Evolutionary conservation across 768 basidiomycete species (phyloP).

Genomic region (Boletus rufocinnamomeus): DNA sequence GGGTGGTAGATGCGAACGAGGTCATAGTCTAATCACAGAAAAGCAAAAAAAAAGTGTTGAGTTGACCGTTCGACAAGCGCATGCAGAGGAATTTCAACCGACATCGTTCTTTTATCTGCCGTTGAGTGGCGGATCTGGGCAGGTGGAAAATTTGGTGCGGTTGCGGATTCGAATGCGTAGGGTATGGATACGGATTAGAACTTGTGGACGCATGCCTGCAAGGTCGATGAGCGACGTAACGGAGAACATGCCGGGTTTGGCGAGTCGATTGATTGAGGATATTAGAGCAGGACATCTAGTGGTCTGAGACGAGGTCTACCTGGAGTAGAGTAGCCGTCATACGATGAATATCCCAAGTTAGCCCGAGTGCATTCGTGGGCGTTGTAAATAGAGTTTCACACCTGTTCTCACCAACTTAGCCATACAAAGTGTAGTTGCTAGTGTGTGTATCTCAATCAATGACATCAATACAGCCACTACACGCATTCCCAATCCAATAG

Average conservation of each 20-base stretch:
- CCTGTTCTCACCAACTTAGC: neutral
- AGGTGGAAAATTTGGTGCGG: conserved; percentile 68
- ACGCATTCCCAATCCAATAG: neutral
- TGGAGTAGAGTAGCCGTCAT: neutral
- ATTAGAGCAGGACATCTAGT: conserved; percentile 10
- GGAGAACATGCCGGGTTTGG: conserved; percentile 10
- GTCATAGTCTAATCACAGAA: conserved; percentile 59
- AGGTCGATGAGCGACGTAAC: conserved; percentile 1
- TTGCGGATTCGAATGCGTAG: conserved; percentile 50
- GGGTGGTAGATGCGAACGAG: conserved; percentile 81
- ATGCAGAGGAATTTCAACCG: conserved; percentile 24
- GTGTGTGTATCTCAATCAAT: neutral
- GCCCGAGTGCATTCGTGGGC: neutral
- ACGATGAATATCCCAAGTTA: neutral
- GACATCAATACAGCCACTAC: neutral
- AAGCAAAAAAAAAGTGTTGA: neutral
- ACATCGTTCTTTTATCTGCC: conserved; percentile 62
- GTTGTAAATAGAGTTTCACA: neutral
- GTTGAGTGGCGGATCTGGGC: conserved; percentile 49
- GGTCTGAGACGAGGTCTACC: neutral
- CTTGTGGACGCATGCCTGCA: conserved; percentile 24
- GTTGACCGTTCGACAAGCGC: neutral
- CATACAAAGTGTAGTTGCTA: neutral
- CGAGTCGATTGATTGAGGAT: conserved; percentile 6
- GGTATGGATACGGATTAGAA: conserved; percentile 50